Evolutionary conservation across 306 rosid species (phyloP), one percentile per base, ranked within the genome.

Genomic region (Myrica gale): DNA sequence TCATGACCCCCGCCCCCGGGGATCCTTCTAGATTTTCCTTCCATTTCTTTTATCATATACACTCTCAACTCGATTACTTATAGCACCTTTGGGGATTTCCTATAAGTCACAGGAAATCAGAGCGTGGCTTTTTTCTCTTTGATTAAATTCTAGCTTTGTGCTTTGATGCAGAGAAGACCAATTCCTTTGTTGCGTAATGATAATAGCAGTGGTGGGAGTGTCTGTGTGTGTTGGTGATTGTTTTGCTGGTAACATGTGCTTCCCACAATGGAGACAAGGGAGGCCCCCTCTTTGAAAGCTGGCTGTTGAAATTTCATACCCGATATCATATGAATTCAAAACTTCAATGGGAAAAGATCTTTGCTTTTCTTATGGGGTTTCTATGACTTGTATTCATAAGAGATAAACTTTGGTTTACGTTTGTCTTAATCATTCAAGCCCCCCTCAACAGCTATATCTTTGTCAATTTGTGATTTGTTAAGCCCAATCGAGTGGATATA

Each of bases 231-330:
- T 83, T 79, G 79, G 85, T 82, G 88, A 87, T 85, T 90, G 92
- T 81, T 76, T 83, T 86, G 88, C 72, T 60, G 56, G 92, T 82
- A 88, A 85, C 82, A 78, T 68, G 83, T 89, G 94, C 85, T 78
- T 86, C 94, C 91, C 89, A 90, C 83, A 87, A 72, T 68, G 89
- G 83, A 81, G 96, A 90, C 98, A 89, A 74, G 43, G 77, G 82
- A 83, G 94, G 88, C 42, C 91, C 89, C 0, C 15, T 82, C 82
- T 69, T 84, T 75, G 6, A 85, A 85, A 85, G 70, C 71, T 76
- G 83, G 80, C 72, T 71, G 82, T 82, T 90, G 88, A 86, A 83
- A 85, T 87, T 76, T 79, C 76, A 75, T 82, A n/a, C 82, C 54
- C 44, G 69, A 67, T 56, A 43, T 76, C 76, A 52, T 74, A 72